Conservation (phyloP, 2,329 filamentous ascomycete genomes). For the Colletotrichum sp. region DNA sequence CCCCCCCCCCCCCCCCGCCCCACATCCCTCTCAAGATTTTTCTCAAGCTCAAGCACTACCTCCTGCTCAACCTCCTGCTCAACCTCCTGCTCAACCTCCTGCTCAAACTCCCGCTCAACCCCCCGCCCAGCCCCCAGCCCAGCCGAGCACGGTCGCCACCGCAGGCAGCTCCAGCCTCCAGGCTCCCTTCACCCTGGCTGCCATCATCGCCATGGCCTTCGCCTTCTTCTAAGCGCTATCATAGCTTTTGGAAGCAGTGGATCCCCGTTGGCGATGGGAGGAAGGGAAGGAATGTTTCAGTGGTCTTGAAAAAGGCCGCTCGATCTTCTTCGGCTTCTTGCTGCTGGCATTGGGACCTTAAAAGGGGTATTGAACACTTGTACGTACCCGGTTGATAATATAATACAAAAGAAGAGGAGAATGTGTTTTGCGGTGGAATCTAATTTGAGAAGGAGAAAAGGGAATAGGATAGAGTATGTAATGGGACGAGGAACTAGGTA, state of each 20-base stretch:
- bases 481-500: neutral
- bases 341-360: neutral
- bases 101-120: neutral
- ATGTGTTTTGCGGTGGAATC: neutral
- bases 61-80: neutral
- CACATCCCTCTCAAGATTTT: too few species aligned
- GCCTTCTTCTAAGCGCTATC: conserved; percentile 4
- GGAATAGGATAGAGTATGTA: neutral
- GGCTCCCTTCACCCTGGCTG: neutral
- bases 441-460: neutral
- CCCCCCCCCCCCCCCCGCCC: too few species aligned
- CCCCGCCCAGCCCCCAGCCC: neutral
- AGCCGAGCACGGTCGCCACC: neutral
- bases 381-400: neutral
- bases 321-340: neutral
- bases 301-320: neutral
- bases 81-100: neutral
- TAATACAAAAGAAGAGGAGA: neutral
- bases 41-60: too few species aligned
- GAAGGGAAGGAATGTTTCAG: neutral
- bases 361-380: neutral
- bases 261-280: neutral
- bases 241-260: neutral
- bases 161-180: conserved; percentile 10
- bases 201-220: neutral